These are phyloP conservation scores for Aspergillus versicolor DNA, from an alignment of 2,329 filamentous ascomycete genomes.

Conservation along the genomic window DNA sequence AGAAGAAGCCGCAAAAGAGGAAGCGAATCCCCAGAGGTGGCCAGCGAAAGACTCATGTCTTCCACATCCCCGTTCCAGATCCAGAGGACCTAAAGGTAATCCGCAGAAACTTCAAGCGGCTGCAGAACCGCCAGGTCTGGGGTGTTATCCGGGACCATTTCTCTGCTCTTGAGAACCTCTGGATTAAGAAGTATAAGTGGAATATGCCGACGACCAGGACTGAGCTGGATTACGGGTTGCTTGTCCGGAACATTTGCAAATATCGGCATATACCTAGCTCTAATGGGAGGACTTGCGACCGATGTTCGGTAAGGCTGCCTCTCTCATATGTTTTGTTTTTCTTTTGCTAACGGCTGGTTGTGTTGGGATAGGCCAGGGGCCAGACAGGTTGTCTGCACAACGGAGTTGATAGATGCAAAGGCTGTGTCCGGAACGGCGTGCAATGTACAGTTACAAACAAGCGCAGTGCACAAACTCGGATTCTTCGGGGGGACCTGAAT, in stretches of 20 bases:
- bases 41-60: background rate
- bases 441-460: background rate
- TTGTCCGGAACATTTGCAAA: background rate
- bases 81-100: background rate
- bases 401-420: background rate
- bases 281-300: background rate
- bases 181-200: background rate
- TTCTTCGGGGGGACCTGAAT: too few species aligned
- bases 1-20: too few species aligned
- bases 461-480: too few species aligned
- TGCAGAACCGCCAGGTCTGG: background rate
- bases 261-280: background rate
- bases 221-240: background rate
- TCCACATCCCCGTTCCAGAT: background rate
- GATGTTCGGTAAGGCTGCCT: background rate
- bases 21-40: too few species aligned
- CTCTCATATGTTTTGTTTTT: background rate
- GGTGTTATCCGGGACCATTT: background rate
- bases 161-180: background rate
- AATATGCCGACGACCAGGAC: background rate
- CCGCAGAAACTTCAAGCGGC: background rate
- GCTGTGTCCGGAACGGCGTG: background rate
- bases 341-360: background rate
- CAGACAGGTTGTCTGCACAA: background rate
- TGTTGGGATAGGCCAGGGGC: background rate